Conservation (phyloP, 495 filamentous ascomycete species). For the Penicillium verhagenii region DNA sequence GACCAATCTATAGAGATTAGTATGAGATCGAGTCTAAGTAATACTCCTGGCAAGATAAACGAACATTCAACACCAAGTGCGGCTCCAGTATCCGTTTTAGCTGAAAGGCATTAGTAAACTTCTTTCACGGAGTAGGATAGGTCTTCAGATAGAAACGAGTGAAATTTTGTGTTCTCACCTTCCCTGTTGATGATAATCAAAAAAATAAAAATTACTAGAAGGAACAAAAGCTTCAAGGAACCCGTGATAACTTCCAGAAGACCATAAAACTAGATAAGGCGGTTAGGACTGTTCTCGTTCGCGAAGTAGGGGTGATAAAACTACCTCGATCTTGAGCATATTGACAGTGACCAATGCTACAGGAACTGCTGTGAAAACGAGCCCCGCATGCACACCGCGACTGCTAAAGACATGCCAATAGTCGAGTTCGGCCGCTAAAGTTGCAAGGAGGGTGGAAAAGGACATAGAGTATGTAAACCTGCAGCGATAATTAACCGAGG, state of each 20-base stretch:
- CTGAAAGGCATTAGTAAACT: not conserved
- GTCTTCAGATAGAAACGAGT: not conserved
- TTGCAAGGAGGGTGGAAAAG: slow-evolving; percentile 40
- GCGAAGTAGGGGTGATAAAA: not conserved
- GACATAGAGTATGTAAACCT: slow-evolving; percentile 48
- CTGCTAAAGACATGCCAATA: slow-evolving; percentile 29
- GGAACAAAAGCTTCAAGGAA: slow-evolving; percentile 33
- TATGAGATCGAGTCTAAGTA: not conserved
- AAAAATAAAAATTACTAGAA: slow-evolving; percentile 30
- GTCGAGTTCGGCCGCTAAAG: slow-evolving; percentile 35
- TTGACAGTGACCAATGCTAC: slow-evolving; percentile 33
- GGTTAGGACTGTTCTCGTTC: not conserved
- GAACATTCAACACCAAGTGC: slow-evolving; percentile 21
- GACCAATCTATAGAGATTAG: slow-evolving; percentile 7
- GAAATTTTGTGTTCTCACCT: slow-evolving; percentile 2
- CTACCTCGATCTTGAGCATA: slow-evolving; percentile 31
- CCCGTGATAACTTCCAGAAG: slow-evolving; percentile 39
- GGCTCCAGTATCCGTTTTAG: not conserved
- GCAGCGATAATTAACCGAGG: not conserved
- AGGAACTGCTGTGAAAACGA: slow-evolving; percentile 32
- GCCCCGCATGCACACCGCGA: slow-evolving; percentile 24
- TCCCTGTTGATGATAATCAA: slow-evolving; percentile 27
- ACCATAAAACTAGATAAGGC: slow-evolving; percentile 32
- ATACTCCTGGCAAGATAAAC: not conserved
- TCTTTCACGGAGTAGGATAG: not conserved